Conservation (phyloP, 352 stramenopile species). For the Aphanomyces cochlioides region DNA sequence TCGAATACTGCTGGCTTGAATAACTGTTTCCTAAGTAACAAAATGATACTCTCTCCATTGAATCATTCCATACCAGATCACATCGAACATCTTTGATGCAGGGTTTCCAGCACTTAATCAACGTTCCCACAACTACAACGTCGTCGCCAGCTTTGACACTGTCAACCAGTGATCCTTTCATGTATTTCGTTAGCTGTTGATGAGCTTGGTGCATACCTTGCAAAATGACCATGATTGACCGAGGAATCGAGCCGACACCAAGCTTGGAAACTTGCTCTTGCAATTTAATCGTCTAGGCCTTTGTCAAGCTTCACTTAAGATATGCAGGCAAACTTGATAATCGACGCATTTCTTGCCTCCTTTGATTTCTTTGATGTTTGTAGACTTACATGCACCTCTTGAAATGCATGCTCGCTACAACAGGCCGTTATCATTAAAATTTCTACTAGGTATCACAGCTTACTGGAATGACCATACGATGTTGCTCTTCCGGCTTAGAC, state of each 20-base stretch:
- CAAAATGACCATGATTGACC: constrained; percentile 93
- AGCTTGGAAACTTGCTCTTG: constrained; percentile 93
- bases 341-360: constrained; percentile 50
- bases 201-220: constrained; percentile 51
- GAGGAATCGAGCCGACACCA: constrained; percentile 88
- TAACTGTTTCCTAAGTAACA: constrained; percentile 52
- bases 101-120: constrained; percentile 92
- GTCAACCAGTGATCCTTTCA: constrained; percentile 51
- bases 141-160: constrained; percentile 94
- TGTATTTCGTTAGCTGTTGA: not conserved
- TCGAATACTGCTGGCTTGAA: constrained; percentile 69
- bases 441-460: not conserved
- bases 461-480: constrained; percentile 26
- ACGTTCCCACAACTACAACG: constrained; percentile 88
- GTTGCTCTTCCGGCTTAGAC: constrained; percentile 29
- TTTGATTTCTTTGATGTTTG: constrained; percentile 40
- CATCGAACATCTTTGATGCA: constrained; percentile 77
- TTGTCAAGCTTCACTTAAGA: not conserved
- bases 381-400: constrained; percentile 24
- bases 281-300: constrained; percentile 91
- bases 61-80: constrained; percentile 53
- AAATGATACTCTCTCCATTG: not conserved
- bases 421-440: not conserved
- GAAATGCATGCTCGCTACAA: constrained; percentile 23
- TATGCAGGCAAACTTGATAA: constrained; percentile 43